A percentile compares a stretch with the other conserved stretches of the same genome.
Conservation (phyloP, 305 asterid species). For the Solanum hybrid region DNA sequence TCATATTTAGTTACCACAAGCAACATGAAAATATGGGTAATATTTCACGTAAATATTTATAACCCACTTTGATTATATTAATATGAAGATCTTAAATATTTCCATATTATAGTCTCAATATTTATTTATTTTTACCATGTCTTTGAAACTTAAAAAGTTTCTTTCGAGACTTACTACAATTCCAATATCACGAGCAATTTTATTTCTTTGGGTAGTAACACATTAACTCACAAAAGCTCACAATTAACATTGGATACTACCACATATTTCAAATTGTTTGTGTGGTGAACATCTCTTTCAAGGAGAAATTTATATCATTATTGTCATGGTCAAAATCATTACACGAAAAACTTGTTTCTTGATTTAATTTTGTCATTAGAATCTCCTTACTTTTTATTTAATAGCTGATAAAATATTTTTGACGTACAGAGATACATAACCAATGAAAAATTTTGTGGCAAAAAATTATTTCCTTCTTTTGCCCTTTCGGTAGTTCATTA, state of each 20-base stretch:
- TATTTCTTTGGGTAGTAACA: background rate
- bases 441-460: too few species aligned
- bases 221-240: background rate
- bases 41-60: background rate
- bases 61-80: background rate
- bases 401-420: background rate
- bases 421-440: background rate
- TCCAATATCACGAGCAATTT: background rate
- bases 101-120: background rate
- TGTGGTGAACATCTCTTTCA: background rate
- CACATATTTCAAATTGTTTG: background rate
- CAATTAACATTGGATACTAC: background rate
- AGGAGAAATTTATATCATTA: background rate
- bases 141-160: background rate
- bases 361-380: background rate
- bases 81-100: background rate
- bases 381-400: background rate
- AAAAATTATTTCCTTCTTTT: too few species aligned
- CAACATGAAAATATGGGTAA: background rate
- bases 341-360: background rate
- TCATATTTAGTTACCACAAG: background rate
- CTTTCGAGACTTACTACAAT: background rate
- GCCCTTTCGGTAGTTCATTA: background rate
- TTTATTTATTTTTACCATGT: background rate
- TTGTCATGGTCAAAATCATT: background rate